phyloP scores from a whole-genome alignment of 192 early-diverging fungal genomes.

The Entomortierella lignicola region DNA sequence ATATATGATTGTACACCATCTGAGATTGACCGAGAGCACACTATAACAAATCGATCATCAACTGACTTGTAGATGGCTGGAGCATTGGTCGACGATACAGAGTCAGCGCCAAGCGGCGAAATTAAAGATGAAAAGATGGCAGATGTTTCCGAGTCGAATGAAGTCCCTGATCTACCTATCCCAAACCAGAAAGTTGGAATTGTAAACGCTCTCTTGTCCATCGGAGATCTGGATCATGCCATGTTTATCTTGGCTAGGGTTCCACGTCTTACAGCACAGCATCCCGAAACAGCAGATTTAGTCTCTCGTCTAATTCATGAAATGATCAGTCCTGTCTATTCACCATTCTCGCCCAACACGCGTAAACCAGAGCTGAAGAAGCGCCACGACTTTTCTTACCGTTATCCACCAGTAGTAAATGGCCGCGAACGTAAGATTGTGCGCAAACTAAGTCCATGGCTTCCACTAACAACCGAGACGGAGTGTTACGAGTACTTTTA shows the following conservation, averaged over 20 bases:
- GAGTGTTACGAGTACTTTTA: conserved; percentile 71
- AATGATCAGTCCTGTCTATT: conserved; percentile 69
- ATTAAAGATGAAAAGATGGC: conserved; percentile 5
- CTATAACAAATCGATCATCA: background rate
- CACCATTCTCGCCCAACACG: conserved; percentile 47
- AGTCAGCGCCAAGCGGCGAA: background rate
- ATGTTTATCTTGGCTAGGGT: conserved; percentile 63
- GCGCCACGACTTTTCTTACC: background rate
- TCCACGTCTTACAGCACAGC: conserved; percentile 60
- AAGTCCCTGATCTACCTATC: conserved; percentile 16
- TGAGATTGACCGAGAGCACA: too few relatives aligned
- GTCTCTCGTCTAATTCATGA: conserved; percentile 70
- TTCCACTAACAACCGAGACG: conserved; percentile 25
- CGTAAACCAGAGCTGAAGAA: conserved; percentile 26
- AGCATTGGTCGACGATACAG: conserved; percentile 22
- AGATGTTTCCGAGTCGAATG: background rate
- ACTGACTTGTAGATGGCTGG: conserved; percentile 35
- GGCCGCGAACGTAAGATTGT: conserved; percentile 11
- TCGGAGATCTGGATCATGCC: conserved; percentile 70
- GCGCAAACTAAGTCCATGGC: conserved; percentile 8
- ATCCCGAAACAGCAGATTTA: conserved; percentile 70
- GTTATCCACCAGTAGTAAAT: conserved; percentile 13
- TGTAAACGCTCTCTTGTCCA: conserved; percentile 66
- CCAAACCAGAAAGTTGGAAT: conserved; percentile 76
- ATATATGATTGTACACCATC: background rate